phyloP scores from a whole-genome alignment of 306 rosid genomes.

The Canavalia gladiata region DNA sequence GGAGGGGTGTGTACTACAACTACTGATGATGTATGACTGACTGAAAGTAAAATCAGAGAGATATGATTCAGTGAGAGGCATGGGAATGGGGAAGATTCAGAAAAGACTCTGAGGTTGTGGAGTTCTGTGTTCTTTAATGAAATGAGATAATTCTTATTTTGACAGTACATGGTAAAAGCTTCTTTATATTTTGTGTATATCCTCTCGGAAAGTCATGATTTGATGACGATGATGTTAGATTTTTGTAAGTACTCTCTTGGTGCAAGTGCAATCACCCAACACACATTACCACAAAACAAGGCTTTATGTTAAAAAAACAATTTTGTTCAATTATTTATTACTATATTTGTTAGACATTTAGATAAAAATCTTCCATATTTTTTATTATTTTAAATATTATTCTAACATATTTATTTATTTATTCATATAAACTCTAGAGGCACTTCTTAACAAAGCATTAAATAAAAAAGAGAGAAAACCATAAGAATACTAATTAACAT shows the following conservation, averaged over 20 bases:
- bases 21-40: slow-evolving; percentile 51
- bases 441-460: background rate
- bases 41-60: slow-evolving; percentile 76
- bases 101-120: slow-evolving; percentile 49
- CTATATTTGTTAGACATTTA: background rate
- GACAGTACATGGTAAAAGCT: slow-evolving; percentile 65
- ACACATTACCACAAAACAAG: slow-evolving; percentile 44
- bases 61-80: slow-evolving; percentile 67
- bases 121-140: slow-evolving; percentile 52
- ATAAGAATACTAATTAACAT: too few species aligned
- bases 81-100: slow-evolving; percentile 58
- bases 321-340: background rate
- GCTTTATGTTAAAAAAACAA: slow-evolving; percentile 40
- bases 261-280: slow-evolving; percentile 37
- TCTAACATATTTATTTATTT: background rate
- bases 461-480: background rate
- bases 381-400: background rate
- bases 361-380: background rate
- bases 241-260: slow-evolving; percentile 50
- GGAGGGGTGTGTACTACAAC: slow-evolving; percentile 55
- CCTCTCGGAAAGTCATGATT: slow-evolving; percentile 49
- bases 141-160: slow-evolving; percentile 56
- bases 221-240: slow-evolving; percentile 51
- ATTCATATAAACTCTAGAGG: background rate
- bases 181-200: slow-evolving; percentile 53